These are phyloP conservation scores for Scutellaria barbata DNA, from an alignment of 257 asterid species.

Conservation along the genomic window DNA sequence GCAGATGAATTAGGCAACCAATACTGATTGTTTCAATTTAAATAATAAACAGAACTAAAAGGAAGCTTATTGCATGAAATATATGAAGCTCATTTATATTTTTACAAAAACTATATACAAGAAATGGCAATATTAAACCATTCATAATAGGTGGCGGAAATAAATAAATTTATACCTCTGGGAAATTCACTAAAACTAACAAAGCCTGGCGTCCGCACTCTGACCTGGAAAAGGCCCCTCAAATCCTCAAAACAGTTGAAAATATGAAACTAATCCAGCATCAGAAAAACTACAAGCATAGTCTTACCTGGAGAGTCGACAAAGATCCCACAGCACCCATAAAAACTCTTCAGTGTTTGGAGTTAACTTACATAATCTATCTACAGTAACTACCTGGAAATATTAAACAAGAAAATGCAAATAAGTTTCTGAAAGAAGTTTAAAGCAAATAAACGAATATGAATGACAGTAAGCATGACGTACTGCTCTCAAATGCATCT, in stretches of 20 bases:
- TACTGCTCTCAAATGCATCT: constrained; percentile 87
- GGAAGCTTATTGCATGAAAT: background rate
- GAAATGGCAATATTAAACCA: constrained; percentile 26
- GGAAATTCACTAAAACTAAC: constrained; percentile 82
- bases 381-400: constrained; percentile 73
- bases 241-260: constrained; percentile 27
- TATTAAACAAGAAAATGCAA: constrained; percentile 30
- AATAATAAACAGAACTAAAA: constrained; percentile 9
- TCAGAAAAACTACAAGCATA: constrained; percentile 32
- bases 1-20: constrained; percentile 26
- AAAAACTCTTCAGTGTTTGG: constrained; percentile 85
- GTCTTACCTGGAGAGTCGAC: constrained; percentile 86
- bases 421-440: constrained; percentile 23
- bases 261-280: constrained; percentile 22
- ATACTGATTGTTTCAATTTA: constrained; percentile 10
- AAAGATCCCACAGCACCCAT: constrained; percentile 95
- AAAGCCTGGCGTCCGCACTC: constrained; percentile 96
- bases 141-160: constrained; percentile 23
- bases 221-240: constrained; percentile 62
- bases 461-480: constrained; percentile 35
- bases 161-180: constrained; percentile 65
- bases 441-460: constrained; percentile 6
- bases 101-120: constrained; percentile 22
- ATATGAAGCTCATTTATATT: constrained; percentile 14
- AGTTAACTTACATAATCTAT: constrained; percentile 66